Conservation (phyloP, 768 basidiomycete species). For the Agaricus subrufescens region DNA sequence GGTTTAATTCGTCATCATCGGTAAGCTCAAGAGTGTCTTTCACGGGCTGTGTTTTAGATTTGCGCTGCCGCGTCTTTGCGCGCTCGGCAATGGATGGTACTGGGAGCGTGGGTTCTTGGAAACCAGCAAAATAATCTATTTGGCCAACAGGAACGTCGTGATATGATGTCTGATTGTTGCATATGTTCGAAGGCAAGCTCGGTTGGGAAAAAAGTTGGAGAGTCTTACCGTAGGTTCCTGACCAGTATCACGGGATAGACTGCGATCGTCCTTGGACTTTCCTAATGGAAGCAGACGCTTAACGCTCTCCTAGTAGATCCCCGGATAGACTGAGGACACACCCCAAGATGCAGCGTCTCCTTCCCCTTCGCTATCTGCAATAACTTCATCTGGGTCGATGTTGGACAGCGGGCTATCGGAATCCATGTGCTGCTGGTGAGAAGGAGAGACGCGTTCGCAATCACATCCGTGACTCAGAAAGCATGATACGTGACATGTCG, state of each 20-base stretch:
- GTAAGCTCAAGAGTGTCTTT: slow-evolving; percentile 15
- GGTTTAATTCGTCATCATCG: slow-evolving; percentile 10
- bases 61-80: slow-evolving; percentile 49
- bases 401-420: slow-evolving; percentile 8
- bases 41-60: not conserved
- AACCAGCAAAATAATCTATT: slow-evolving; percentile 12
- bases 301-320: not conserved
- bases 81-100: slow-evolving; percentile 46
- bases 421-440: not conserved
- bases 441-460: not conserved
- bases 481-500: not conserved
- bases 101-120: slow-evolving; percentile 7
- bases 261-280: not conserved
- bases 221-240: not conserved
- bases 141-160: not conserved
- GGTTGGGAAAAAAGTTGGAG: not conserved
- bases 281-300: not conserved
- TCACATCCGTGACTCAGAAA: not conserved
- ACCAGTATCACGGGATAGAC: not conserved
- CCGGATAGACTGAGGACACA: not conserved
- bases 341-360: not conserved
- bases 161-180: not conserved
- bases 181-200: not conserved
- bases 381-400: slow-evolving; percentile 36
- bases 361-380: slow-evolving; percentile 40